Evolutionary conservation across 768 basidiomycete genomes (phyloP).

Genomic region (Rhizopogon vinicolor): DNA sequence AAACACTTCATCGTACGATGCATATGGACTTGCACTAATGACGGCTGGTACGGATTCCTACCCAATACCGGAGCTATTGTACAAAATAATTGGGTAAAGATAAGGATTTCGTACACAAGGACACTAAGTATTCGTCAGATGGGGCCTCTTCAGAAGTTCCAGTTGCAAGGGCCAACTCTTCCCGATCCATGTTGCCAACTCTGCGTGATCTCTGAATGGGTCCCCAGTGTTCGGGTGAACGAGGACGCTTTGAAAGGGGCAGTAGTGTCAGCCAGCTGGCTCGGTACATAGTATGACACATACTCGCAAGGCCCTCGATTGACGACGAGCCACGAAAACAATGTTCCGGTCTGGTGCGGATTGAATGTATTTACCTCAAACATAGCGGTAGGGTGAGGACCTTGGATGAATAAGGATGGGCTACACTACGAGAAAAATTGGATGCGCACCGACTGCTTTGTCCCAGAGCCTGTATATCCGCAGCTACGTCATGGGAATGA

Average conservation of each 20-base stretch:
- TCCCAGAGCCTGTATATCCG: constrained; percentile 62
- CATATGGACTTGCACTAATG: too few species aligned
- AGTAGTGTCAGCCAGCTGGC: background rate
- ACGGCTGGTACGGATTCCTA: background rate
- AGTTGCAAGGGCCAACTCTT: constrained; percentile 50
- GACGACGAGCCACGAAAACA: constrained; percentile 65
- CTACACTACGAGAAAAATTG: background rate
- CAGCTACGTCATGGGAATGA: constrained; percentile 33
- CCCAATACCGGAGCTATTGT: too few species aligned
- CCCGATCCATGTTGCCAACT: constrained; percentile 66
- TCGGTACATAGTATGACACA: constrained; percentile 20
- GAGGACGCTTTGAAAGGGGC: constrained; percentile 42
- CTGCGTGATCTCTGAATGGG: constrained; percentile 53
- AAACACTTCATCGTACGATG: too few species aligned
- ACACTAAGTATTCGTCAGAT: background rate
- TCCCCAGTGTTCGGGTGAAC: constrained; percentile 69
- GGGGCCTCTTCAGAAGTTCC: background rate
- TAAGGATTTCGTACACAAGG: background rate
- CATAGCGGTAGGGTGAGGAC: constrained; percentile 70
- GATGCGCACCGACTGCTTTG: constrained; percentile 48
- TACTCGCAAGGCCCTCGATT: constrained; percentile 71
- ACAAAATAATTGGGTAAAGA: background rate
- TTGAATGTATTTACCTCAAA: constrained; percentile 66
- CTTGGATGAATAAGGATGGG: constrained; percentile 17
- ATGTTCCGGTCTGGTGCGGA: constrained; percentile 63